Percentiles rank a stretch among this genome's conserved stretches.
Conservation (phyloP, 2,329 filamentous ascomycete species). For the Trichoderma sp. region DNA sequence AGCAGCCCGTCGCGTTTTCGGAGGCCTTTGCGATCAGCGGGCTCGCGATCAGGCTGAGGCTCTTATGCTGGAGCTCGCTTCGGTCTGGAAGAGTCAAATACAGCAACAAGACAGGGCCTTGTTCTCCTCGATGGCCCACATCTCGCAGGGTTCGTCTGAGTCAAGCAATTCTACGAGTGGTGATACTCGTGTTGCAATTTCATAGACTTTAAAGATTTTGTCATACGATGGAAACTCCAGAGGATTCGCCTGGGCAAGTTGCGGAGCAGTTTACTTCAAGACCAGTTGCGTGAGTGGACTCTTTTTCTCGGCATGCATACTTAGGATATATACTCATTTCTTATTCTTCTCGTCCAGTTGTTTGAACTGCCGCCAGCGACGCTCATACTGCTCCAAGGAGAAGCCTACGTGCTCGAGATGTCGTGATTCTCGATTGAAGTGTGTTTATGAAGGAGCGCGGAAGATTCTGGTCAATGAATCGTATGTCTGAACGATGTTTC, state of each 20-base stretch:
- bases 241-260: background rate
- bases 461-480: conserved; percentile 37
- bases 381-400: conserved; percentile 39
- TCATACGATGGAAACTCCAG: background rate
- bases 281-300: conserved; percentile 30
- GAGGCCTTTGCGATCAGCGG: background rate
- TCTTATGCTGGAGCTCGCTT: background rate
- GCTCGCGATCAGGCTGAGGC: background rate
- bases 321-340: background rate
- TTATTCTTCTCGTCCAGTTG: conserved; percentile 28
- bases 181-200: background rate
- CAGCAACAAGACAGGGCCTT: background rate
- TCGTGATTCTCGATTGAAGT: conserved; percentile 31
- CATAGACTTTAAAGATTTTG: background rate
- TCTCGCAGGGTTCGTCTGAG: background rate
- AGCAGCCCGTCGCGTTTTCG: background rate
- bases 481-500: conserved; percentile 19
- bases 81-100: conserved; percentile 10
- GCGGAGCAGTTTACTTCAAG: conserved; percentile 25
- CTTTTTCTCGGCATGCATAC: background rate
- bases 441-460: conserved; percentile 37
- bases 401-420: conserved; percentile 37
- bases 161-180: background rate
- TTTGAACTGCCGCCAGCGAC: conserved; percentile 35
- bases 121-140: conserved; percentile 1